A percentile compares a stretch with the other conserved stretches of the same genome.
Conservation (phyloP, 306 rosid genomes). For the Gastrolobium villosum region DNA sequence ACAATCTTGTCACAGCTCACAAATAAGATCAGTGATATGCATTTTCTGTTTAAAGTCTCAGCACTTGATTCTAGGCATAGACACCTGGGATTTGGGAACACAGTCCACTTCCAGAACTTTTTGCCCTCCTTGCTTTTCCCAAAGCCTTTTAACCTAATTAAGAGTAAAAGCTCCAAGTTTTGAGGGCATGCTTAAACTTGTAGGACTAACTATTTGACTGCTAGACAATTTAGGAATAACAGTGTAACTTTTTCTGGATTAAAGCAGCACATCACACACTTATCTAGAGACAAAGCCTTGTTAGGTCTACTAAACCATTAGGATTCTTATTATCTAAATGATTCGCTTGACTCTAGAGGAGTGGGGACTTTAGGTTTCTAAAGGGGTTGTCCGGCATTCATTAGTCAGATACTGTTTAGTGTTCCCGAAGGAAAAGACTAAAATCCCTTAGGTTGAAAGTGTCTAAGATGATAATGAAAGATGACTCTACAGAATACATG, state of each 20-base stretch:
- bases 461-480: neutral
- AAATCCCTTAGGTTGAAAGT: neutral
- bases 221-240: constrained; percentile 12
- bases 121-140: neutral
- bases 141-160: neutral
- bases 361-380: neutral
- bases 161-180: neutral
- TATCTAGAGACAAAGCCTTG: constrained; percentile 6
- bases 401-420: constrained; percentile 23
- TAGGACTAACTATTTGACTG: neutral
- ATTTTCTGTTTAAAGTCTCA: neutral
- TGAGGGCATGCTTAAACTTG: neutral
- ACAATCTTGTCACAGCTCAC: neutral
- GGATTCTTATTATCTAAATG: neutral
- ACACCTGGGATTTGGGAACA: neutral
- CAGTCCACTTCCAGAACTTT: neutral
- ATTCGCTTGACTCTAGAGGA: constrained; percentile 8
- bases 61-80: neutral
- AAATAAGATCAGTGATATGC: neutral
- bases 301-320: neutral
- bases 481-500: neutral
- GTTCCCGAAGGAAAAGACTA: constrained; percentile 2
- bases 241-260: neutral
- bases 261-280: neutral
- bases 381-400: neutral